These are phyloP conservation scores for Sisymbrium altissimum DNA, from an alignment of 345 rosid species.

Conservation along the genomic window DNA sequence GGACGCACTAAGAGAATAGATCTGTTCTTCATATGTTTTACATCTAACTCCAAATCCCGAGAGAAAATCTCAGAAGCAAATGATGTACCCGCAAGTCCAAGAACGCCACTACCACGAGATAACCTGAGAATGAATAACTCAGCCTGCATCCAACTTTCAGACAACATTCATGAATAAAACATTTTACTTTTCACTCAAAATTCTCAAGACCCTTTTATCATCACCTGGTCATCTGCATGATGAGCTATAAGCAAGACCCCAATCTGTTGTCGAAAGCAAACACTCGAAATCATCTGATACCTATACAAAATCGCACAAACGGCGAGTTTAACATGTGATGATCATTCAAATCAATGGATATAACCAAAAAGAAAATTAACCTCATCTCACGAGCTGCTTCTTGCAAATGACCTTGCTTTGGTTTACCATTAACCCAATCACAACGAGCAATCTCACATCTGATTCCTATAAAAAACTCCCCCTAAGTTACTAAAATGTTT, in stretches of 20 bases:
- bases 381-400: slow-evolving; percentile 92
- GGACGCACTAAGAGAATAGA: slow-evolving; percentile 79
- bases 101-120: slow-evolving; percentile 92
- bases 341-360: neutral
- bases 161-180: slow-evolving; percentile 17
- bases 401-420: slow-evolving; percentile 82
- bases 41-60: slow-evolving; percentile 24
- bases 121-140: slow-evolving; percentile 83
- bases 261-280: slow-evolving; percentile 53
- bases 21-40: slow-evolving; percentile 33
- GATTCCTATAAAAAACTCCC: slow-evolving; percentile 58
- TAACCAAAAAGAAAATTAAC: slow-evolving; percentile 24
- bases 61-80: slow-evolving; percentile 68
- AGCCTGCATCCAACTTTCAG: slow-evolving; percentile 58
- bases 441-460: slow-evolving; percentile 80
- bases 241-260: slow-evolving; percentile 87
- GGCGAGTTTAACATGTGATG: neutral
- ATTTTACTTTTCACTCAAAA: neutral
- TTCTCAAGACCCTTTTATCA: neutral
- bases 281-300: slow-evolving; percentile 63
- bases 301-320: slow-evolving; percentile 26
- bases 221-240: slow-evolving; percentile 92
- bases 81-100: slow-evolving; percentile 93
- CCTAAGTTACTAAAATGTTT: neutral
- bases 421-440: slow-evolving; percentile 76